Percentiles rank a stretch among this genome's conserved stretches.
phyloP scores from a whole-genome alignment of 2,329 filamentous ascomycete species.

The Sclerotinia borealis region DNA sequence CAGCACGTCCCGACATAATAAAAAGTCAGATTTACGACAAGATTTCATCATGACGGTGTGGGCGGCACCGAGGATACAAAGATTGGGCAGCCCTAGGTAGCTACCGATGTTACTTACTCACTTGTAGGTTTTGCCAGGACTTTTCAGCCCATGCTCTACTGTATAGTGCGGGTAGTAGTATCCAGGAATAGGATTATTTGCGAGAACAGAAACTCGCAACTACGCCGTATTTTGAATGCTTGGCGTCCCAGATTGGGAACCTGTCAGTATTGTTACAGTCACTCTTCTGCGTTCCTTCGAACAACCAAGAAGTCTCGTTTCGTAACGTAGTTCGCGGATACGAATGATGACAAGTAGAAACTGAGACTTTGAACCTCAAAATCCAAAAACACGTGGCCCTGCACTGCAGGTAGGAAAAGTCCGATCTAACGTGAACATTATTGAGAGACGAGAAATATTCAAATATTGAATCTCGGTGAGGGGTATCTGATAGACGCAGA shows the following conservation, averaged over 20 bases:
- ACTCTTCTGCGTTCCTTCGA: neutral
- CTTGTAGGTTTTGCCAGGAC: neutral
- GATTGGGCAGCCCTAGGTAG: neutral
- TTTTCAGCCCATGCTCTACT: neutral
- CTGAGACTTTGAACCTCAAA: neutral
- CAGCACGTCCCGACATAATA: constrained; percentile 10
- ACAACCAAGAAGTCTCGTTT: neutral
- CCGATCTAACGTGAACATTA: neutral
- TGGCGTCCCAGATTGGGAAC: neutral
- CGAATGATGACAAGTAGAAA: neutral
- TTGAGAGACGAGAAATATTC: neutral
- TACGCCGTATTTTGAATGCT: neutral
- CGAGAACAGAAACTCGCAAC: constrained; percentile 6
- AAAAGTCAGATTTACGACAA: neutral
- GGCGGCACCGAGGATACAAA: neutral
- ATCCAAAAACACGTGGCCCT: neutral
- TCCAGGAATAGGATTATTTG: constrained; percentile 9
- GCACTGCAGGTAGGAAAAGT: neutral
- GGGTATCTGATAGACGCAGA: constrained; percentile 5
- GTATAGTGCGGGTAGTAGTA: neutral
- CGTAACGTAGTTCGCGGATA: constrained; percentile 4
- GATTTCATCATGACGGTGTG: neutral
- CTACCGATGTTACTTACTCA: neutral
- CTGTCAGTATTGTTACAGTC: neutral
- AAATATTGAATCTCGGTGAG: neutral